Evolutionary conservation across 2,329 filamentous ascomycete genomes (phyloP), one percentile per base, ranked within the genome.

Genomic region (Aspergillus sp.): DNA sequence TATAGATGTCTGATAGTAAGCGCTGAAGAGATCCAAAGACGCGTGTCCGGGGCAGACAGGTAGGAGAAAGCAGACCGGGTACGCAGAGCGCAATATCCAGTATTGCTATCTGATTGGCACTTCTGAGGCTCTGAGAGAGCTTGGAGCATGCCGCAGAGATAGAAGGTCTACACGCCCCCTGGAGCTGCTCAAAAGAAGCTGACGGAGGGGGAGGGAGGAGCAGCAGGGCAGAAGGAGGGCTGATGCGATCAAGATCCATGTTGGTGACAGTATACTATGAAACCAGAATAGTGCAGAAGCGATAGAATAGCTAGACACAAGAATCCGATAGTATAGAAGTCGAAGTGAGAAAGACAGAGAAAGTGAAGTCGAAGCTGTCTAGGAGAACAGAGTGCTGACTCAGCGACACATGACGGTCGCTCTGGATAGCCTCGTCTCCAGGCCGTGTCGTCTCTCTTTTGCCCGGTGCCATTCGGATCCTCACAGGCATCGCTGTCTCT

Each of bases 1-100:
- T 83, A 74, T 97, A 97, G 20, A 94, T 64, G 22, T 80, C 80
- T 2, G 86, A 86, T 19, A 96, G 70, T 4, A 91, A 74, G n/a
- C 78, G 75, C 66, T 95, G 89, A 0, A 83, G 79, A n/a, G 77
- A 70, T 30, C 75, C 63, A 78, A 90, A 95, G 15, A 80, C 72
- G 41, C 80, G 71, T 20, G 77, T 73, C 57, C 79, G 76, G 41
- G 78, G 74, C 25, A 70, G 67, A 19, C 71, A 68, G 20, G 73
- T 70, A 27, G 70, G 69, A 17, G 79, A 76, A 42, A 75, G 70
- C 10, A 90, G 74, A 45, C 85, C 73, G 2, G 84, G 80, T 43
- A 79, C 79, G 2, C 79, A 77, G 33, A 94, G 65, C 2, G 82
- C 86, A 57, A 83, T 72, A 45, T 83, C 79, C 27, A 83, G 63